A percentile compares a stretch with the other conserved stretches of the same genome.
These are phyloP conservation scores for Colletotrichum viniferum DNA, from an alignment of 2,329 filamentous ascomycete species.

Conservation along the genomic window DNA sequence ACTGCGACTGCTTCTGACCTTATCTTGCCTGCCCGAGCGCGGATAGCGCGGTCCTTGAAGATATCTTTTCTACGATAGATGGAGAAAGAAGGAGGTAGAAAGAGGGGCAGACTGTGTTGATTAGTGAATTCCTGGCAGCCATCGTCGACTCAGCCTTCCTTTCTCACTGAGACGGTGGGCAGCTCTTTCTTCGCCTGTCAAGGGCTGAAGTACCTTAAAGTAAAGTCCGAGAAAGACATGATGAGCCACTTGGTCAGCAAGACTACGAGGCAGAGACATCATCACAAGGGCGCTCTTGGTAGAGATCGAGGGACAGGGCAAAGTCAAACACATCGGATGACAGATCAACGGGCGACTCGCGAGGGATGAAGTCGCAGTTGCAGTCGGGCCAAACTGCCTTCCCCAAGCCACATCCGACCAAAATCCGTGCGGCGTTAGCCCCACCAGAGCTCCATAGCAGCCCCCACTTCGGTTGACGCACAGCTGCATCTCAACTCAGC, in stretches of 20 bases:
- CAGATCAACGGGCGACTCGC: constrained; percentile 4
- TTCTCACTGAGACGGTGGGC: background rate
- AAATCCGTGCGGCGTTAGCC: background rate
- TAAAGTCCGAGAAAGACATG: background rate
- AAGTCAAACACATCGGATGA: background rate
- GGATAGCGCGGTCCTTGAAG: background rate
- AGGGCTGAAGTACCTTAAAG: background rate
- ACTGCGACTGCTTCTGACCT: background rate
- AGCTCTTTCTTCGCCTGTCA: background rate
- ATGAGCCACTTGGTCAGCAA: background rate
- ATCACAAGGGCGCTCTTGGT: background rate
- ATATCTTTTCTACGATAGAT: background rate
- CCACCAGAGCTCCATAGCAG: background rate
- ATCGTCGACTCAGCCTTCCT: background rate
- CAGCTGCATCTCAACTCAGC: background rate
- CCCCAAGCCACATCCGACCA: background rate
- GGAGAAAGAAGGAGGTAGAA: background rate
- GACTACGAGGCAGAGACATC: background rate
- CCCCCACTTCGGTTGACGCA: background rate
- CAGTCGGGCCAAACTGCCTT: background rate
- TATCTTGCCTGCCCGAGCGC: background rate
- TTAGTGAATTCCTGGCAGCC: background rate
- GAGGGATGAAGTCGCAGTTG: constrained; percentile 15
- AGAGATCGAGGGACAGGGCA: background rate
- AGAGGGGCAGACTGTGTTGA: background rate